Evolutionary conservation across 768 basidiomycete species (phyloP).

Genomic region (Wakefieldia striispora): DNA sequence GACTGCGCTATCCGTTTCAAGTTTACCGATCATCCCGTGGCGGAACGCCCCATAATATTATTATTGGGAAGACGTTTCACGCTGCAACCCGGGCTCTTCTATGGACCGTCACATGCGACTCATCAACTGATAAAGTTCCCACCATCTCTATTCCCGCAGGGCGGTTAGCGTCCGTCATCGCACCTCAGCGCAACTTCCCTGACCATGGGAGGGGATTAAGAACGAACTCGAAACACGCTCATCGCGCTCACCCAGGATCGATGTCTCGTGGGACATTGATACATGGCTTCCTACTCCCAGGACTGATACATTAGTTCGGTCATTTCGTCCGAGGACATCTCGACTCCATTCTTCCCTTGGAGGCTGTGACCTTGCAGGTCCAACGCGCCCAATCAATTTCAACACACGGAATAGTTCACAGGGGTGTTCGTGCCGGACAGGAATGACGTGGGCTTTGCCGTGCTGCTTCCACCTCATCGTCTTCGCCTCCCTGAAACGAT

Average conservation of each 20-base stretch:
- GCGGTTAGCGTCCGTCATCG: background rate
- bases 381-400: background rate
- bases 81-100: background rate
- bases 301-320: background rate
- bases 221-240: background rate
- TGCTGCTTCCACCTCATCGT: slow-evolving; percentile 2
- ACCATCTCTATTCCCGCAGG: slow-evolving; percentile 8
- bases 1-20: slow-evolving; percentile 10
- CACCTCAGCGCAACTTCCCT: slow-evolving; percentile 7
- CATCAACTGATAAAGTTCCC: background rate
- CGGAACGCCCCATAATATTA: background rate
- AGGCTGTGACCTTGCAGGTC: background rate
- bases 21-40: slow-evolving; percentile 7
- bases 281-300: background rate
- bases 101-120: background rate
- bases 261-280: slow-evolving; percentile 2
- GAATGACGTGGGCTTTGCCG: slow-evolving; percentile 3
- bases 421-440: slow-evolving; percentile 1
- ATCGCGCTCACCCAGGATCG: slow-evolving; percentile 3
- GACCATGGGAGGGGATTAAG: slow-evolving; percentile 15
- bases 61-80: background rate
- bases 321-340: slow-evolving; percentile 16
- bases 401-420: background rate
- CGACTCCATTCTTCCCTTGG: background rate
- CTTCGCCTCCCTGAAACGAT: slow-evolving; percentile 9